These are phyloP conservation scores for Candida namnaoensis DNA, from an alignment of 805 yeast genomes.

Conservation along the genomic window DNA sequence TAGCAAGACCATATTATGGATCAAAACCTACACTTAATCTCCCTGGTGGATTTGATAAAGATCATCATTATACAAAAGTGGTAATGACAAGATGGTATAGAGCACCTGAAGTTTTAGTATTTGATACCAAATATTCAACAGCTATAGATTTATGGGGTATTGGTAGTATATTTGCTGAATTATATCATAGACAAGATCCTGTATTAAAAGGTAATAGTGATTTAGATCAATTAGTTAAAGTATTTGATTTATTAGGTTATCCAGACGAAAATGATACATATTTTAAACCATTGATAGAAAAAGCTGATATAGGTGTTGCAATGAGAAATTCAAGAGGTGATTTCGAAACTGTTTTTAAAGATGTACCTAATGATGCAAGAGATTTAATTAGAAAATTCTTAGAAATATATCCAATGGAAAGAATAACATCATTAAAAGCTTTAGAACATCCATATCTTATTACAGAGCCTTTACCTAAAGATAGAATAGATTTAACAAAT, in stretches of 20 bases:
- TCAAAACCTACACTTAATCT: constrained; percentile 39
- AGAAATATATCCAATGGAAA: constrained; percentile 56
- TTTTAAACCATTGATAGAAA: constrained; percentile 48
- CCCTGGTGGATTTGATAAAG: constrained; percentile 34
- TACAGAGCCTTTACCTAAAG: constrained; percentile 57
- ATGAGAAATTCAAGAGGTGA: constrained; percentile 29
- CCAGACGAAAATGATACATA: constrained; percentile 62
- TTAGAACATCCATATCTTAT: constrained; percentile 61
- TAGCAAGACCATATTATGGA: constrained; percentile 73
- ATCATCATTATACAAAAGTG: constrained; percentile 41
- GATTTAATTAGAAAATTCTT: constrained; percentile 54
- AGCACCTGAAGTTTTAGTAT: constrained; percentile 87
- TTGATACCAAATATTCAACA: constrained; percentile 80
- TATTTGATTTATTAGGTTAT: constrained; percentile 76
- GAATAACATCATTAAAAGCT: constrained; percentile 79
- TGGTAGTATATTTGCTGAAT: constrained; percentile 93
- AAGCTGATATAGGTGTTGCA: constrained; percentile 32
- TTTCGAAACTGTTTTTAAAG: constrained; percentile 39
- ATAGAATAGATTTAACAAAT: constrained; percentile 28
- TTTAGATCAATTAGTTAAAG: constrained; percentile 75
- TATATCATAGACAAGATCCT: constrained; percentile 68
- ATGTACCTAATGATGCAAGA: constrained; percentile 34
- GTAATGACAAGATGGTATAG: constrained; percentile 98
- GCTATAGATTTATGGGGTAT: constrained; percentile 98
- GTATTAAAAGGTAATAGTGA: constrained; percentile 82